Base-by-base conservation (phyloP, 345 rosid genomes). In the Eutrema heterophyllum region DNA sequence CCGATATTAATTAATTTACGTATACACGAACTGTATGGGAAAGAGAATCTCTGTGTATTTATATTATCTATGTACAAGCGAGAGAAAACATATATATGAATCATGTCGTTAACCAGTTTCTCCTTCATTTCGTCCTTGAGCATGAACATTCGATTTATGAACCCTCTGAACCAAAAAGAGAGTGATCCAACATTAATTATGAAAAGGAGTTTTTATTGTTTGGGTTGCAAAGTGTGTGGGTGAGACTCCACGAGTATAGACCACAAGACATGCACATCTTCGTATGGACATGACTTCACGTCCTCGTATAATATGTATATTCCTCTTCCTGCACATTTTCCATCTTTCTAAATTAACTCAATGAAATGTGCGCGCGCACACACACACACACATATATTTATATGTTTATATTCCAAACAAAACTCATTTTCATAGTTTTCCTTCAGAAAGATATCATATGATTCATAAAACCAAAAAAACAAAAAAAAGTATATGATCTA, bases 231-330 rank as follows among this genome's bases (percentile, higher is more conserved):
- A 58, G 87, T 52, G 33, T 87, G 84, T 61, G 85, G 24, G 52
- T 86, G 84, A n/a, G 98, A 84, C 62, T 93, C 96, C 76, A 90
- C 96, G 9, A 90, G 86, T 75, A 90, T 89, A 55, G 96, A 90
- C 98, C 93, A 88, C 29, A 93, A 88, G 6, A 91, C 87, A 43
- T 91, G 98, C 44, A 91, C 97, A 82, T 93, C 97, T 84, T 94
- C 97, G 36, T 79, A 91, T 24, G 87, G 87, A 70, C 96, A 91
- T 15, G 98, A 87, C 75, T 91, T 91, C 64, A 91, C 97, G 81
- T 91, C 98, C 74, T 87, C 96, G 32, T 91, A 88, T 69, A 93
- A 78, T 80, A 94, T 89, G 83, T 88, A 87, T 75, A 91, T 83
- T 75, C 91, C 97, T 86, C 87, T 86, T 67, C 92, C 97, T 91